Conservation (phyloP, 192 early-diverging fungal genomes). For the Entomortierella beljakovae region DNA sequence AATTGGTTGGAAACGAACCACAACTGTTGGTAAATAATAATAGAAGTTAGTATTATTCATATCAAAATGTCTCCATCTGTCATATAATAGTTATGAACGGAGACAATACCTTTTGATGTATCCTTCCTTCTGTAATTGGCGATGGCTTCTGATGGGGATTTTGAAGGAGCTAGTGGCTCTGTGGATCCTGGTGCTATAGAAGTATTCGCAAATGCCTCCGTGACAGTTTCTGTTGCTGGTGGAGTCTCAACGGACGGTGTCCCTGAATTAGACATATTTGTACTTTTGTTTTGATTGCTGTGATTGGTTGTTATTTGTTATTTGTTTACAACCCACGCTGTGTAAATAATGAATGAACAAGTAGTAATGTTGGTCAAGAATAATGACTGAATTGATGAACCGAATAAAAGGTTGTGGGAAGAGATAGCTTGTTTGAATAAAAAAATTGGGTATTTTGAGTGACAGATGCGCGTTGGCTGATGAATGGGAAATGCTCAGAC, state of each 20-base stretch:
- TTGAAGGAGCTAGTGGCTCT: conserved; percentile 32
- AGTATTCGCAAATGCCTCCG: conserved; percentile 3
- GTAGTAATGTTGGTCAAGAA: too few relatives aligned
- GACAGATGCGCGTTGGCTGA: neutral
- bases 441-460: neutral
- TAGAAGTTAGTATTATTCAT: neutral
- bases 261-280: conserved; percentile 38
- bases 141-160: conserved; percentile 37
- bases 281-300: too few relatives aligned
- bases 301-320: too few relatives aligned
- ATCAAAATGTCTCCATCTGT: too few relatives aligned
- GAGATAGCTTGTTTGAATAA: neutral
- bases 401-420: neutral
- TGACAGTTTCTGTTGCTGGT: conserved; percentile 14
- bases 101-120: conserved; percentile 58
- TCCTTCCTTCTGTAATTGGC: conserved; percentile 56
- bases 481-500: neutral
- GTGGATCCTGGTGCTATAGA: conserved; percentile 1
- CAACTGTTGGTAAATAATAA: conserved; percentile 62
- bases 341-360: too few relatives aligned
- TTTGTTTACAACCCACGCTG: too few relatives aligned
- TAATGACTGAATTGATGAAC: too few relatives aligned
- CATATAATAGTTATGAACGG: neutral
- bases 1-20: conserved; percentile 86
- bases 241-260: conserved; percentile 44